Evolutionary conservation across 108 stramenopile genomes (phyloP), one percentile per base, ranked within the genome.

Genomic region (Cyclotella sp.): DNA sequence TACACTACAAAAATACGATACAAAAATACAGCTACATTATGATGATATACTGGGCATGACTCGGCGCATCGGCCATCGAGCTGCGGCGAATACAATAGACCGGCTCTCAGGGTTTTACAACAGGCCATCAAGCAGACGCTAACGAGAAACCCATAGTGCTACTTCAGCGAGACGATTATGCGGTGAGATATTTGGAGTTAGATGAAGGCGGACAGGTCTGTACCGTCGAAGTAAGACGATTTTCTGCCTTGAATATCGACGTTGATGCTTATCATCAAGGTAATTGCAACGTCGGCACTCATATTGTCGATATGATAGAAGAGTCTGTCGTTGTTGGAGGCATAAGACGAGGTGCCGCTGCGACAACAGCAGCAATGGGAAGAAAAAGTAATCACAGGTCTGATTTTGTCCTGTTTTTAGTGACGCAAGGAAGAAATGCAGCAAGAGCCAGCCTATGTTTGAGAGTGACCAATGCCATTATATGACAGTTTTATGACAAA

Each of bases 91-190:
- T n/a, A n/a, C n/a, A n/a, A n/a, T n/a, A n/a, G n/a, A n/a, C n/a
- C n/a, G n/a, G n/a, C n/a, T n/a, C n/a, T n/a, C 49, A 51, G 45
- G 68, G 69, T 27, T 62, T 57, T 15, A 76, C 54, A 39, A 52
- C 62, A 27, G 55, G 44, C 21, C 44, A 61, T 63, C 82, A 72
- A 6, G 71, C 76, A 27, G 21, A 62, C 43, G 29, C 49, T 7
- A 9, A 66, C 2, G 44, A 59, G 34, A 57, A 72, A 57, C 44
- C 63, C 46, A 84, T 73, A 9, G 85, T 95, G 14, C 70, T 95
- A 18, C 69, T 95, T 52, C 95, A 93, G 68, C 76, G 95, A 52
- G 87, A 91, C 63, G 95, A 95, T 72, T 89, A 89, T 24, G 41
- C 80, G 12, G 87, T 93, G 18, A 78, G 88, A 28, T 87, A 93